Conservation (phyloP, 306 rosid genomes). For the Cicer yamashitae region DNA sequence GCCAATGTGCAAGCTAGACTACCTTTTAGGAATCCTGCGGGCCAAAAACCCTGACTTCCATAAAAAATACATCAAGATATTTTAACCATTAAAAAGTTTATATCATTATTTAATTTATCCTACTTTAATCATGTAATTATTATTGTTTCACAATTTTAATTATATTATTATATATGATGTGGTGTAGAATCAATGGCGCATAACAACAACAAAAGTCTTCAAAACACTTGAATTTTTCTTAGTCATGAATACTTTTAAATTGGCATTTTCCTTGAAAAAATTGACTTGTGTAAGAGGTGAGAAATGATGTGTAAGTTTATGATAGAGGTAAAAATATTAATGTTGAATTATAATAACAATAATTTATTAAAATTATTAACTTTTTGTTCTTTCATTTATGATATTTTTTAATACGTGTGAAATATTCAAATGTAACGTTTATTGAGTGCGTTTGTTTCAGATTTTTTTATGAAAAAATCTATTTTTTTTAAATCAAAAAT, state of each 20-base stretch:
- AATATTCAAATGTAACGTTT: no score
- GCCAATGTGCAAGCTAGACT: slow-evolving; percentile 2
- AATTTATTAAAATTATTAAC: no score
- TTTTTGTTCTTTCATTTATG: no score
- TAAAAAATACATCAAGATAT: neutral
- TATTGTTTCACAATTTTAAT: neutral
- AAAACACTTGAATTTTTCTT: neutral
- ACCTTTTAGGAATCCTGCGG: neutral
- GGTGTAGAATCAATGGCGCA: neutral
- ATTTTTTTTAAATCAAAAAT: no score
- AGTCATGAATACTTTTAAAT: neutral
- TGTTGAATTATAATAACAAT: no score
- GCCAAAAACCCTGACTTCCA: slow-evolving; percentile 20
- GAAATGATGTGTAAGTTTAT: no score
- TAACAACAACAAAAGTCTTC: neutral
- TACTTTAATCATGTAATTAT: neutral
- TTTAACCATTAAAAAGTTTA: no score
- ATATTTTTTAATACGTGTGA: no score
- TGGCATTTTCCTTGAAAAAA: neutral
- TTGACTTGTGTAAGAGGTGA: no score
- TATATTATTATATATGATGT: neutral
- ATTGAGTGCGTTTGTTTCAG: no score
- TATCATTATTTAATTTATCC: neutral
- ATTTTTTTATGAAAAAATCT: no score
- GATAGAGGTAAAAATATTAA: no score